These are phyloP conservation scores for Pinus taeda DNA, from an alignment of 75 land plant genomes.

Conservation along the genomic window DNA sequence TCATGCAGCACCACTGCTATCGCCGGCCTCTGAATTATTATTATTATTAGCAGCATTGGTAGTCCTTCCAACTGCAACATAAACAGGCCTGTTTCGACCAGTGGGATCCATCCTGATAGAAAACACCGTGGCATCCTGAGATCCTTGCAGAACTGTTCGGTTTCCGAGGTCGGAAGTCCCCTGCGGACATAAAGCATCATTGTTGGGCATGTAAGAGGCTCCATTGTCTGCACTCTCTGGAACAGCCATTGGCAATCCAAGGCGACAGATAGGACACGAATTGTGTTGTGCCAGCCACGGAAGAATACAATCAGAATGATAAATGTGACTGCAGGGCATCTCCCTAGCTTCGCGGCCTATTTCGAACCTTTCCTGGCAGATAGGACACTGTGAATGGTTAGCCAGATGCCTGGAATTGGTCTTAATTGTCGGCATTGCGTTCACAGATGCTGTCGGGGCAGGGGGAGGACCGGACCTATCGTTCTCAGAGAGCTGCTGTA, in stretches of 20 bases:
- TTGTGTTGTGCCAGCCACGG: slow-evolving; percentile 57
- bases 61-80: too few relatives aligned
- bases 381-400: slow-evolving; percentile 45
- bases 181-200: too few relatives aligned
- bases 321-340: slow-evolving; percentile 67
- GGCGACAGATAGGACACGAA: slow-evolving; percentile 61
- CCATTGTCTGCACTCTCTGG: too few relatives aligned
- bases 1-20: too few relatives aligned
- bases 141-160: too few relatives aligned
- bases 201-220: not conserved
- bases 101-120: too few relatives aligned
- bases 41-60: too few relatives aligned
- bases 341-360: slow-evolving; percentile 42
- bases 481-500: slow-evolving; percentile 39
- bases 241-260: slow-evolving; percentile 18
- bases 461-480: slow-evolving; percentile 69
- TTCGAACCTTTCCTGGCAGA: slow-evolving; percentile 56
- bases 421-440: slow-evolving; percentile 72
- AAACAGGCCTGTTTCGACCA: too few relatives aligned
- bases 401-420: slow-evolving; percentile 32
- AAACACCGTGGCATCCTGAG: too few relatives aligned
- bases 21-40: too few relatives aligned
- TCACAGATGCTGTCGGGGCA: slow-evolving; percentile 58
- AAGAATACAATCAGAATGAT: slow-evolving; percentile 46
- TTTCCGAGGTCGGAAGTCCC: too few relatives aligned